Base-by-base conservation (phyloP, 23 red algal species). In the Pyropia yezoensis region DNA sequence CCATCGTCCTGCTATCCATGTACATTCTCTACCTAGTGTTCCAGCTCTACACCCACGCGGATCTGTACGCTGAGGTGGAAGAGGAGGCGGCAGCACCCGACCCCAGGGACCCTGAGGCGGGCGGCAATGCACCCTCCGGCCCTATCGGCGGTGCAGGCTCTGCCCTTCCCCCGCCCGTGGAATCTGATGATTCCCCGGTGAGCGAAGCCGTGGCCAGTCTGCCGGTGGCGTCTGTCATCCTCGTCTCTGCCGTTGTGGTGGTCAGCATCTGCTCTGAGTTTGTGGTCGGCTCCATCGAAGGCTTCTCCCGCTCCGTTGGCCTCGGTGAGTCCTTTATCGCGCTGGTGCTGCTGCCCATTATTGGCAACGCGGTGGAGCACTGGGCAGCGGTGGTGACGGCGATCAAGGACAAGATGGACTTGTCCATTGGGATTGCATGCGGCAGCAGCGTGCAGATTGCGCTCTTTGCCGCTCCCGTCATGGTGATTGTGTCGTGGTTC, bases 281-380 rank as follows among this genome's bases (percentile, higher is more conserved):
- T 53, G 53, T 98, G 57, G 78, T 98, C 57, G 63, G 30, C 21
- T 66, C 80, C 18, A 86, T 98, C 17, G 73, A 87, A 21, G 79
- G 73, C n/a, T 89, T 90, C 59, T 89, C 94, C 7, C 33, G 59
- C 19, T 9, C 62, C 32, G 70, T 79, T 18, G 61, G 74, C 15
- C 52, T 98, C 32, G 69, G 83, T 1, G 69, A 74, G 45, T 74
- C 76, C 34, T 98, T 98, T 57, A 81, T 98, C 27, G 74, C 85
- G 11, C 75, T 98, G 54, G 74, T 98, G 28, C 74, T 98, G 53
- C 34, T 98, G 65, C 94, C 94, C 18, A 69, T 98, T 22, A 75
- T 98, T 39, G 94, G 94, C 15, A 98, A 98, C 63, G 86, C 86
- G 21, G 85, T 88, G 1, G 94, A 98, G 62, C 94, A 98, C 71